Conservation (phyloP, 805 yeast genomes). For the Wickerhamia fluorescens region DNA sequence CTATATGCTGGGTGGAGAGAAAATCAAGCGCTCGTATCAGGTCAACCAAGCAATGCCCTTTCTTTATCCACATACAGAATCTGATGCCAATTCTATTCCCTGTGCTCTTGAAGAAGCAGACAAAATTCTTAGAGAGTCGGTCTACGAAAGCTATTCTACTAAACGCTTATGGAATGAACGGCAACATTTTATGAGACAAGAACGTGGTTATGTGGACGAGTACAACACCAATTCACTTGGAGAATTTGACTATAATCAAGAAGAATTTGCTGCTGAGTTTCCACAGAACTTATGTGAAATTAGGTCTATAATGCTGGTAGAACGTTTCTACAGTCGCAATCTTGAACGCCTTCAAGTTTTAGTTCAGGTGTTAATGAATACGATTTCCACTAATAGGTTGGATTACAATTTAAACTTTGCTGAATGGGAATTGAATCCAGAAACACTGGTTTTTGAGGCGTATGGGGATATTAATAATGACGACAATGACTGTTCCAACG, state of each 20-base stretch:
- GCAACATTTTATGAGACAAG: conserved; percentile 63
- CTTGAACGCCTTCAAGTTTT: conserved; percentile 56
- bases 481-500: conserved; percentile 5
- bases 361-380: conserved; percentile 55
- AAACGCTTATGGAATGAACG: conserved; percentile 69
- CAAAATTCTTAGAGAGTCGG: conserved; percentile 52
- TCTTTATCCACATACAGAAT: conserved; percentile 46
- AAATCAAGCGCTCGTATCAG: conserved; percentile 51
- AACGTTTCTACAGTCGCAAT: conserved; percentile 46
- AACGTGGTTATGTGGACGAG: conserved; percentile 44
- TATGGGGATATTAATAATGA: neutral
- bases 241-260: conserved; percentile 22
- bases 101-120: conserved; percentile 76
- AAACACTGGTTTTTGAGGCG: conserved; percentile 22
- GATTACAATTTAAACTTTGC: conserved; percentile 29
- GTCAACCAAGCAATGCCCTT: conserved; percentile 63
- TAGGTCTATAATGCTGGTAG: conserved; percentile 47
- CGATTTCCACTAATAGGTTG: conserved; percentile 46
- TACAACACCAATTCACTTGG: conserved; percentile 7
- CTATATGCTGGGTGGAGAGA: conserved; percentile 42
- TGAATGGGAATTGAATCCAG: conserved; percentile 29
- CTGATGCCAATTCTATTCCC: conserved; percentile 40
- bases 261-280: conserved; percentile 15
- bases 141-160: conserved; percentile 59
- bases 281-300: conserved; percentile 33